Percentiles rank a stretch among this genome's conserved stretches.
phyloP scores from a whole-genome alignment of 225 moss, liverwort and hornwort genomes.

The Pseudoscleropodium purum region DNA sequence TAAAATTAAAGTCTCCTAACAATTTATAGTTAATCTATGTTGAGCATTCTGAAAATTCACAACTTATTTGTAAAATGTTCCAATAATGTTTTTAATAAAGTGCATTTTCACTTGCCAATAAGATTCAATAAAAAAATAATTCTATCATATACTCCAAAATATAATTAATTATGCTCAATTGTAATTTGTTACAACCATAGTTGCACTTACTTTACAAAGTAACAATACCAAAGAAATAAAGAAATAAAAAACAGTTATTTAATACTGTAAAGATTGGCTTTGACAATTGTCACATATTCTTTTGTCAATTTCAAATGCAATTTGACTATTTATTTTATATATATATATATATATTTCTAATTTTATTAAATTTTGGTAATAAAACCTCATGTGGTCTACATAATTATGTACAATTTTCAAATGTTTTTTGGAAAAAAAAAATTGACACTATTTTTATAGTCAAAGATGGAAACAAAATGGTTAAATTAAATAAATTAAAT shows the following conservation, averaged over 20 bases:
- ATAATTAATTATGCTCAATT: background rate
- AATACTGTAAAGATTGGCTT: too few relatives aligned
- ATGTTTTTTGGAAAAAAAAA: background rate
- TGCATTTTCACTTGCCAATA: background rate
- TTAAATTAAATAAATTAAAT: too few relatives aligned
- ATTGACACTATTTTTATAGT: background rate
- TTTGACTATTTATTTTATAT: background rate
- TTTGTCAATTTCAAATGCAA: background rate
- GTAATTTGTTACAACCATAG: background rate
- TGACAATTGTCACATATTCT: background rate
- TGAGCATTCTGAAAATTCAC: background rate
- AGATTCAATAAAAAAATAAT: background rate
- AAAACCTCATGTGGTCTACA: too few relatives aligned
- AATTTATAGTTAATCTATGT: background rate
- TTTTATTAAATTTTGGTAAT: too few relatives aligned
- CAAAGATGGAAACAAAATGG: background rate
- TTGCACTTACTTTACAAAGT: background rate
- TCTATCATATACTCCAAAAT: background rate
- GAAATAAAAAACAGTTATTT: too few relatives aligned
- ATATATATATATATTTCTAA: too few relatives aligned
- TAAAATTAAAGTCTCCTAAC: background rate
- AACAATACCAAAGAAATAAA: background rate
- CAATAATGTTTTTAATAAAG: background rate
- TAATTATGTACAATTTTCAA: fast-evolving
- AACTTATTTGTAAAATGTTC: background rate